Conservation (phyloP, 805 yeast genomes). For the Nakazawaea ishiwadae region DNA sequence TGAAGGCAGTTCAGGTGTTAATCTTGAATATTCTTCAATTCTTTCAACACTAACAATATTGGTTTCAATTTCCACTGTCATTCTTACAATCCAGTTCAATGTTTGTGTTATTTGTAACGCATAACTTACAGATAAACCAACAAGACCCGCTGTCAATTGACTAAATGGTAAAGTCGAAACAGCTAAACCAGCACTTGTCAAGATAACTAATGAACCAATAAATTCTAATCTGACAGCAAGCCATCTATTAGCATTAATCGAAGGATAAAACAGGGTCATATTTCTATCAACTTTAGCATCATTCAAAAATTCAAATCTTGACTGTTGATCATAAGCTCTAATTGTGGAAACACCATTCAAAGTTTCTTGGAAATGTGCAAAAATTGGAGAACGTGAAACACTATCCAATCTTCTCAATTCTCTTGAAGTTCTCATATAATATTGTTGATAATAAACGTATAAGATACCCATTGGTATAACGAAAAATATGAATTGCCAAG, state of each 20-base stretch:
- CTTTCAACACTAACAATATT: conserved; percentile 90
- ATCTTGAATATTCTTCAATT: conserved; percentile 69
- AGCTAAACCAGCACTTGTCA: conserved; percentile 74
- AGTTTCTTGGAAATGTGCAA: conserved; percentile 68
- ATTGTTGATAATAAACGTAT: conserved; percentile 62
- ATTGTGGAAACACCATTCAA: conserved; percentile 60
- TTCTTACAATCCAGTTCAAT: conserved; percentile 86
- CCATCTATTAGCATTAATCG: conserved; percentile 86
- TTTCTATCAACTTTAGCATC: conserved; percentile 66
- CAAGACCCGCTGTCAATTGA: conserved; percentile 68
- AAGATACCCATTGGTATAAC: conserved; percentile 55
- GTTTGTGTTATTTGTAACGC: conserved; percentile 83
- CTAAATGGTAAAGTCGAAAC: conserved; percentile 59
- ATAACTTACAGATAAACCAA: conserved; percentile 81
- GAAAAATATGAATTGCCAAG: conserved; percentile 71
- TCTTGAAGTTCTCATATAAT: conserved; percentile 61
- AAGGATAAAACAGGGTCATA: conserved; percentile 80
- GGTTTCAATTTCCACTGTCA: conserved; percentile 92
- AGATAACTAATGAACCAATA: conserved; percentile 73
- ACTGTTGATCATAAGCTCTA: conserved; percentile 56
- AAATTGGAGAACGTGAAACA: conserved; percentile 63
- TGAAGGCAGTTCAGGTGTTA: conserved; percentile 72
- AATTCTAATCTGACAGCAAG: conserved; percentile 81
- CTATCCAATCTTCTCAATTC: conserved; percentile 71
- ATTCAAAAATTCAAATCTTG: conserved; percentile 52